Conservation (phyloP, 164 flowering plant genomes). For the Malania oleifera region DNA sequence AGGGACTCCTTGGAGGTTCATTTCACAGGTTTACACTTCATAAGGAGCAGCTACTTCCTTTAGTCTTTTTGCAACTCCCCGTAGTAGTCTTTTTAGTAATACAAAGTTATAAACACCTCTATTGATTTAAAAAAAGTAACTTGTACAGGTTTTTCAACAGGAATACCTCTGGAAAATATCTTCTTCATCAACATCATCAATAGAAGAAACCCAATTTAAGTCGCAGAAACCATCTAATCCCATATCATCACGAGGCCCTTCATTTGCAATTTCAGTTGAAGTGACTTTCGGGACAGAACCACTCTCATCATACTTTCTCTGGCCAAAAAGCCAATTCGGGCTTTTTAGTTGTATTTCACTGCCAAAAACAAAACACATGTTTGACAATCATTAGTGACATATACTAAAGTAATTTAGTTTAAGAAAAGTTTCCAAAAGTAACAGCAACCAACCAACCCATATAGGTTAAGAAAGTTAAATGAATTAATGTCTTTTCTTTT, state of each 20-base stretch:
- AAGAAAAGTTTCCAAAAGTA: too few species aligned
- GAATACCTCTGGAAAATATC: slow-evolving; percentile 70
- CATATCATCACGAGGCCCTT: slow-evolving; percentile 25
- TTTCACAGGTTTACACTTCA: too few species aligned
- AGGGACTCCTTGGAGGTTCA: too few species aligned
- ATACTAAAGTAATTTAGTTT: not conserved
- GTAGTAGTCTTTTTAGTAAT: too few species aligned
- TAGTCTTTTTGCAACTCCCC: too few species aligned
- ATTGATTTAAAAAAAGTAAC: too few species aligned
- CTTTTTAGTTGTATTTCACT: slow-evolving; percentile 96
- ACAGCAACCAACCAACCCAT: not conserved
- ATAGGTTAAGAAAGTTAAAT: not conserved
- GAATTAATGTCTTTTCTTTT: not conserved
- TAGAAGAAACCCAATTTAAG: slow-evolving; percentile 58
- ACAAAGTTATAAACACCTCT: too few species aligned
- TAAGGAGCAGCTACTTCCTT: too few species aligned
- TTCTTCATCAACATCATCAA: slow-evolving; percentile 48
- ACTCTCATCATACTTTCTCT: slow-evolving; percentile 72
- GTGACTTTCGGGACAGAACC: slow-evolving; percentile 41
- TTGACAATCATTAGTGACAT: not conserved
- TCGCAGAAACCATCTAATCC: slow-evolving; percentile 31
- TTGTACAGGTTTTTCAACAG: not conserved
- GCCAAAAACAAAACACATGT: slow-evolving; percentile 15
- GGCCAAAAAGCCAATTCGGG: slow-evolving; percentile 98
- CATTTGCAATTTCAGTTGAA: slow-evolving; percentile 31